Evolutionary conservation across 805 yeast species (phyloP).

Genomic region (Candida sithepensis): DNA sequence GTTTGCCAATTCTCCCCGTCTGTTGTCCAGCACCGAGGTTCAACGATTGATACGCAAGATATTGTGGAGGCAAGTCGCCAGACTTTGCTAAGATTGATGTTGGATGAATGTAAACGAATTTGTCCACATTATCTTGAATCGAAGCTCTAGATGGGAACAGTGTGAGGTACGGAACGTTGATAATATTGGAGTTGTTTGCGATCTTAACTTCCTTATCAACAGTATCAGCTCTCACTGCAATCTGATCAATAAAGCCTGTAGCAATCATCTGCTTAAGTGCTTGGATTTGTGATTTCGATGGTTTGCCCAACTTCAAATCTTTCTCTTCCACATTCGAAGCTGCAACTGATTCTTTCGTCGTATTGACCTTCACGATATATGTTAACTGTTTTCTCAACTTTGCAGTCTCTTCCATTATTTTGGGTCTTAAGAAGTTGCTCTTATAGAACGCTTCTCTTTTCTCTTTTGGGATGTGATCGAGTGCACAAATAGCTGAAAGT

Average conservation of each 20-base stretch:
- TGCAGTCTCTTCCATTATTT: constrained; percentile 78
- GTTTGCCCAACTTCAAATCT: constrained; percentile 59
- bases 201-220: constrained; percentile 58
- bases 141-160: constrained; percentile 39
- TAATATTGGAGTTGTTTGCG: constrained; percentile 54
- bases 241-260: constrained; percentile 89
- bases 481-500: constrained; percentile 82
- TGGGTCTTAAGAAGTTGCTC: constrained; percentile 67
- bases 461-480: constrained; percentile 64
- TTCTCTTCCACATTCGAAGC: constrained; percentile 34
- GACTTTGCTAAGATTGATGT: constrained; percentile 54
- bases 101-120: constrained; percentile 77
- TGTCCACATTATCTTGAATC: constrained; percentile 40
- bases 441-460: constrained; percentile 45
- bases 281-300: constrained; percentile 63
- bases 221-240: constrained; percentile 80
- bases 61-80: constrained; percentile 77
- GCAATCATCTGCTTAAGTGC: constrained; percentile 89
- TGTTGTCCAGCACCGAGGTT: constrained; percentile 48
- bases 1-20: constrained; percentile 38
- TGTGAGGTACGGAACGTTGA: constrained; percentile 63
- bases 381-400: constrained; percentile 79
- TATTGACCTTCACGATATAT: constrained; percentile 65
- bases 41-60: constrained; percentile 67
- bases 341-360: constrained; percentile 59